Conservation (phyloP, 2,329 filamentous ascomycete species). For the Pestalotiopsis sp. region DNA sequence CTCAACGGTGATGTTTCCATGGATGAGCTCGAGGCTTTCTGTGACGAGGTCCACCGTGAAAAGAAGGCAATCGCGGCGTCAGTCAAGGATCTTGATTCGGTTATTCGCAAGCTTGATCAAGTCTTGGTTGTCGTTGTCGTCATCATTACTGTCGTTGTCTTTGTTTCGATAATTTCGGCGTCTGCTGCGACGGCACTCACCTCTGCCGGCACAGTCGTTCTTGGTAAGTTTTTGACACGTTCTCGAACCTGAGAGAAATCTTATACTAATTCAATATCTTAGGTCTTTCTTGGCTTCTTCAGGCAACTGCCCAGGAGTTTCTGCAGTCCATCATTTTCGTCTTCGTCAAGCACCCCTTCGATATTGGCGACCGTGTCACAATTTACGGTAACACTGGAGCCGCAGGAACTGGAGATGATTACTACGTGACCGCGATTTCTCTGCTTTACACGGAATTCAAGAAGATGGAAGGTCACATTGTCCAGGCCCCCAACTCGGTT, state of each 20-base stretch:
- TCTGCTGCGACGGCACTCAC: constrained; percentile 91
- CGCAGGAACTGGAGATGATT: constrained; percentile 81
- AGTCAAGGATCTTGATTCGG: constrained; percentile 91
- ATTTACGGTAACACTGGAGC: constrained; percentile 89
- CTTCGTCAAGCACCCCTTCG: constrained; percentile 96
- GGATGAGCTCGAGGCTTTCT: constrained; percentile 90
- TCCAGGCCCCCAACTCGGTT: constrained; percentile 93
- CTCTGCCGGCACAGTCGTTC: constrained; percentile 82
- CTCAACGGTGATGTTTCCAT: constrained; percentile 96
- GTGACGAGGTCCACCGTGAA: constrained; percentile 91
- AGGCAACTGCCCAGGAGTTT: constrained; percentile 91
- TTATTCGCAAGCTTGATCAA: constrained; percentile 85
- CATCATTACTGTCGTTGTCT: constrained; percentile 80
- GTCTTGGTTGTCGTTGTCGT: constrained; percentile 87
- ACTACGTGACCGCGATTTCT: constrained; percentile 93
- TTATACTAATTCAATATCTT: background rate
- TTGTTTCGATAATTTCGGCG: constrained; percentile 85
- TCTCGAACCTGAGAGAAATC: background rate
- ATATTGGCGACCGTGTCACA: constrained; percentile 90
- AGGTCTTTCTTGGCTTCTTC: constrained; percentile 86
- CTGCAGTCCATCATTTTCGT: constrained; percentile 93
- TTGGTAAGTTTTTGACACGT: constrained; percentile 45
- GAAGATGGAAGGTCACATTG: constrained; percentile 96
- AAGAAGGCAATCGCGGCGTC: constrained; percentile 95
- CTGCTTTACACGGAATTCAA: constrained; percentile 96